Evolutionary conservation across 768 basidiomycete species (phyloP), one percentile per base, ranked within the genome.

Genomic region (Rhizopogon vinicolor): DNA sequence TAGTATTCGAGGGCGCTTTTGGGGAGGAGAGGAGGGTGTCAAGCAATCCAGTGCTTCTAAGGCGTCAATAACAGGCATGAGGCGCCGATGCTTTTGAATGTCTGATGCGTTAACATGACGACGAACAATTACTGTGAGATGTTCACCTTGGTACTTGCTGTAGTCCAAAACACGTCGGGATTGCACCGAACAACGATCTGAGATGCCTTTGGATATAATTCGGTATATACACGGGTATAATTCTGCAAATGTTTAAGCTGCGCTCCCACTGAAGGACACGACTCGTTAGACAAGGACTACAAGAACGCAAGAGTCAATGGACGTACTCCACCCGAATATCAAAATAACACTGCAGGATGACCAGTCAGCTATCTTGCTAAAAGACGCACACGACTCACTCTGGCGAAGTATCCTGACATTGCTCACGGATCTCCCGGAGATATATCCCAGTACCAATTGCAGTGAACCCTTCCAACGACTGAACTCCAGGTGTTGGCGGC

Each of bases 321-420:
- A 58, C 66, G 29, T 41, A 68, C 67, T 64, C 67, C 68, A 68
- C 22, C 67, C 68, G 18, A 68, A 68, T 14, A 68, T 61, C 14
- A 68, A 62, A 44, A 68, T 70, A 8, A 70, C 58, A 10, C 67
- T 68, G 43, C 7, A 22, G 18, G 41, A 37, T 45, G 9, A 57
- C 5, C 31, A 13, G 14, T 48, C 33, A 48, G 19, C 14, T 22
- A 22, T 25, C 5, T 10, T 49, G 22, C 48, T 16, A 16, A 9
- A 35, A 5, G 13, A 31, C 8, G n/a, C 18, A 16, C 41, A 44
- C 8, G 31, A 58, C 68, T 14, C 56, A 68, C 68, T 56, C 60
- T 54, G 67, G 67, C 1, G 50, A 40, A 28, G 60, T 37, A 49
- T 37, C 48, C 33, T 49, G 48, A 19, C 48, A 49, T 37, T 22